phyloP scores from a whole-genome alignment of 495 filamentous ascomycete genomes.

The Xylona heveae region DNA sequence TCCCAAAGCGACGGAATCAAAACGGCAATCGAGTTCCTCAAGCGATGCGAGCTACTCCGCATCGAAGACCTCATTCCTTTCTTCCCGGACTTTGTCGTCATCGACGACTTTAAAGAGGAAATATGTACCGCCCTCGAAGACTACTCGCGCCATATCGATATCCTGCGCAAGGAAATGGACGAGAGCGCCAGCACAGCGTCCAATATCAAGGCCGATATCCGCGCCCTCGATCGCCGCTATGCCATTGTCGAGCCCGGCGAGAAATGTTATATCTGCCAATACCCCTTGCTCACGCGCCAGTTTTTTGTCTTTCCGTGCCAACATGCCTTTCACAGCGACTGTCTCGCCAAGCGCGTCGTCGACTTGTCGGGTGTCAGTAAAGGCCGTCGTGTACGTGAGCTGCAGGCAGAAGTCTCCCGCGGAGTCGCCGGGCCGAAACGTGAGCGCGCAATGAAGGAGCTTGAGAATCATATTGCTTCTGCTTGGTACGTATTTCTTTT shows the following conservation, averaged over 20 bases:
- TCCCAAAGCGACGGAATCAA: slow-evolving; percentile 70
- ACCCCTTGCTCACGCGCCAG: slow-evolving; percentile 69
- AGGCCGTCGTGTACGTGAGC: slow-evolving; percentile 59
- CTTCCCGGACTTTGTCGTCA: slow-evolving; percentile 97
- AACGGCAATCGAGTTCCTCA: slow-evolving; percentile 82
- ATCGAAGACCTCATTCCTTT: slow-evolving; percentile 97
- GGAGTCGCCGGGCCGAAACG: slow-evolving; percentile 44
- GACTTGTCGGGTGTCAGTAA: slow-evolving; percentile 52
- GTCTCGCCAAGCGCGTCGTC: slow-evolving; percentile 62
- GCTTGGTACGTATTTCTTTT: slow-evolving; percentile 35
- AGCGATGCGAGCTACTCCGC: slow-evolving; percentile 70
- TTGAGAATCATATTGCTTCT: slow-evolving; percentile 69
- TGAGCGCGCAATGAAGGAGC: slow-evolving; percentile 67
- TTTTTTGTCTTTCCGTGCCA: slow-evolving; percentile 98
- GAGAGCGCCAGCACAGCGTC: slow-evolving; percentile 67
- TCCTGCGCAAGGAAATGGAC: slow-evolving; percentile 88
- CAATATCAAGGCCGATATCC: slow-evolving; percentile 74
- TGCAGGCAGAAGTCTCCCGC: slow-evolving; percentile 59
- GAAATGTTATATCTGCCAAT: slow-evolving; percentile 66
- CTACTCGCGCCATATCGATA: slow-evolving; percentile 76
- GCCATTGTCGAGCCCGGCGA: slow-evolving; percentile 95
- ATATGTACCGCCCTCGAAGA: slow-evolving; percentile 86
- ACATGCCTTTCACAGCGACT: slow-evolving; percentile 92
- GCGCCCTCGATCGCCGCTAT: slow-evolving; percentile 64
- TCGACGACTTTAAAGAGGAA: slow-evolving; percentile 97